Base-by-base conservation (phyloP, 1,284 basidiomycete species). In the Leccinum subspadiceum region DNA sequence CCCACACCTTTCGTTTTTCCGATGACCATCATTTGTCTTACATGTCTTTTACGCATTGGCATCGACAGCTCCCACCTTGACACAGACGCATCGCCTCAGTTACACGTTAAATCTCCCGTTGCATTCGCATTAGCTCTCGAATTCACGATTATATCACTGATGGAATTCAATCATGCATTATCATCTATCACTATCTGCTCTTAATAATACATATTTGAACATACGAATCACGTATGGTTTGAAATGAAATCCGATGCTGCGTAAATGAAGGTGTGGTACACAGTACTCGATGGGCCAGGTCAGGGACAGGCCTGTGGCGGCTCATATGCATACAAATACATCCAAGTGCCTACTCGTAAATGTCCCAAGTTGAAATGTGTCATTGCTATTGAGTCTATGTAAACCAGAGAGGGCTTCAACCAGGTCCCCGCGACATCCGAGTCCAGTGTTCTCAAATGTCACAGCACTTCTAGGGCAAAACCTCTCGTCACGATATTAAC, bases 161-260 rank as follows among this genome's bases (percentile, higher is more conserved):
- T 59, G 63, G 56, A 58, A 67, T 54, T 37, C 68, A 60, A 61
- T 60, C 68, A 71, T 73, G 68, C 68, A 70, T 68, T 62, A 62
- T 69, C 70, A 70, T 63, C 62, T 72, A 73, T 62, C 62, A 63
- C 50, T 71, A 69, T 68, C 53, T 60, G 63, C 64, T 54, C 59
- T 53, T 72, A 73, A 71, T 70, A 53, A 62, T 57, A 60, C 62
- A 72, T 61, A 65, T 59, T 60, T 41, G n/a, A 57, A 50, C 9
- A 50, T 15, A 26, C 26, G 48, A 50, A 51, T 9, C 22, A 33
- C 29, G 20, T 50, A 20, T 49, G 22, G 39, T 8, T 46, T 59
- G 55, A 62, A 31, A 49, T 24, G 20, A 53, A 8, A 57, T 37
- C 5, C 24, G 12, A 24, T 31, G 8, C 5, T 60, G 15, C 6